A percentile compares a stretch with the other conserved stretches of the same genome.
Evolutionary conservation across 108 stramenopile species (phyloP).

Genomic region (Mediolabrus comicus): DNA sequence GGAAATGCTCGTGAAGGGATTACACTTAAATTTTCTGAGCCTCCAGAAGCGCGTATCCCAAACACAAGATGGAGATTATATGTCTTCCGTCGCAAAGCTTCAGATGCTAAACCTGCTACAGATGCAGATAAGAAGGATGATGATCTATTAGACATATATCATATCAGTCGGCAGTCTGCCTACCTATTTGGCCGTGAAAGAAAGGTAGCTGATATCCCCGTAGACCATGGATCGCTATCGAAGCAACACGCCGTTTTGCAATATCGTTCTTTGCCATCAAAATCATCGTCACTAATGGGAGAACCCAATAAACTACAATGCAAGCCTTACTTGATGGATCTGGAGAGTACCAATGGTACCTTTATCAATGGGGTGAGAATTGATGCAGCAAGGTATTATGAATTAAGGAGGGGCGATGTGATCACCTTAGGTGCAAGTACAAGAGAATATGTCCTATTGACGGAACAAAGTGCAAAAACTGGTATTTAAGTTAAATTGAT

Average conservation of each 20-base stretch:
- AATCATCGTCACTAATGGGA: constrained; percentile 8
- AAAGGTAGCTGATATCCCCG: constrained; percentile 86
- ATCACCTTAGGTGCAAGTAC: constrained; percentile 86
- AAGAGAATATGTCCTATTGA: constrained; percentile 94
- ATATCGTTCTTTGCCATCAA: constrained; percentile 72
- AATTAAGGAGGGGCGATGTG: constrained; percentile 90
- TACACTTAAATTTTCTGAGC: constrained; percentile 93
- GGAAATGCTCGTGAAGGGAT: constrained; percentile 94
- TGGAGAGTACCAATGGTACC: constrained; percentile 96
- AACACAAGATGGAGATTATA: constrained; percentile 93
- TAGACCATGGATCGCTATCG: constrained; percentile 83
- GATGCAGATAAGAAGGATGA: constrained; percentile 11
- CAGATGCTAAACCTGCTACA: not conserved
- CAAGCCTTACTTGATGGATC: constrained; percentile 95
- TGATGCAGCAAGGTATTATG: constrained; percentile 93
- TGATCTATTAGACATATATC: constrained; percentile 75
- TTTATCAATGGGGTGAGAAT: constrained; percentile 89
- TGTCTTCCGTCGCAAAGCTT: constrained; percentile 72
- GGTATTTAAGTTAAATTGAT: constrained; percentile 4
- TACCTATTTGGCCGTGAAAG: constrained; percentile 92
- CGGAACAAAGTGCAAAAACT: constrained; percentile 58
- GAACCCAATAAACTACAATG: constrained; percentile 46
- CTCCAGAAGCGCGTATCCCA: constrained; percentile 90
- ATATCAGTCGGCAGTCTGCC: constrained; percentile 87
- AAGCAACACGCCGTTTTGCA: constrained; percentile 98